These are phyloP conservation scores for Blastobotrys malaysiensis DNA, from an alignment of 1,139 yeast species.

Conservation along the genomic window DNA sequence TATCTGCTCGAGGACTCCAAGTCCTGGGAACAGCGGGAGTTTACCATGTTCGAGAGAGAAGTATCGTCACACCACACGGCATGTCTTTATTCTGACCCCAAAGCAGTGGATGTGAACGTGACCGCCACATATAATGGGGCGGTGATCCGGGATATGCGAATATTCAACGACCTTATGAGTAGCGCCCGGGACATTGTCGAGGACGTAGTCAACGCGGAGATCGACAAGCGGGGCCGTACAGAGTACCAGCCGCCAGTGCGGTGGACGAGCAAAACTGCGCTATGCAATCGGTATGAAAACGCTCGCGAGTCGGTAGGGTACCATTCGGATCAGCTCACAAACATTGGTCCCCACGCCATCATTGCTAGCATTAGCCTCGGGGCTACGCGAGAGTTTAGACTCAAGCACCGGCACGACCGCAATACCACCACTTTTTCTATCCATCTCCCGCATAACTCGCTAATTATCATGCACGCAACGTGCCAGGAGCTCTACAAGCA, in stretches of 20 bases:
- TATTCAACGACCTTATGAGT: slow-evolving; percentile 39
- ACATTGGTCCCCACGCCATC: slow-evolving; percentile 63
- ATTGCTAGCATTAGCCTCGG: slow-evolving; percentile 66
- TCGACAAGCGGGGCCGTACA: slow-evolving; percentile 29
- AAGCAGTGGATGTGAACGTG: slow-evolving; percentile 24
- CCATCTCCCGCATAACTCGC: slow-evolving; percentile 58
- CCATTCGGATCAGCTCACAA: slow-evolving; percentile 68
- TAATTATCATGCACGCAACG: slow-evolving; percentile 68
- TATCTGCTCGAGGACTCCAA: slow-evolving; percentile 40
- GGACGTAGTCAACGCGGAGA: slow-evolving; percentile 39
- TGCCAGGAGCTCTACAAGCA: slow-evolving; percentile 71
- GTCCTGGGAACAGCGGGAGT: slow-evolving; percentile 38
- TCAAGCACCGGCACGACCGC: slow-evolving; percentile 35
- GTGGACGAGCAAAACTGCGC: slow-evolving; percentile 52
- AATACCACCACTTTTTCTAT: slow-evolving; percentile 39
- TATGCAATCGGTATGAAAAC: slow-evolving; percentile 51
- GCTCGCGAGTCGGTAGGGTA: slow-evolving; percentile 53
- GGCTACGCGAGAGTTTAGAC: slow-evolving; percentile 57
- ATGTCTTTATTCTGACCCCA: slow-evolving; percentile 36
- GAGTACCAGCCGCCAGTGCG: slow-evolving; percentile 34
- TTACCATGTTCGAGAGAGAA: slow-evolving; percentile 55
- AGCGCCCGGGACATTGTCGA: slow-evolving; percentile 42
- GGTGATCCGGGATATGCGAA: slow-evolving; percentile 22
- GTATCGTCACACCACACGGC: slow-evolving; percentile 52
- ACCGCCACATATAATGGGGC: slow-evolving; percentile 41